Evolutionary conservation across 495 filamentous ascomycete genomes (phyloP), one percentile per base, ranked within the genome.

Genomic region (Penicillium lagena): DNA sequence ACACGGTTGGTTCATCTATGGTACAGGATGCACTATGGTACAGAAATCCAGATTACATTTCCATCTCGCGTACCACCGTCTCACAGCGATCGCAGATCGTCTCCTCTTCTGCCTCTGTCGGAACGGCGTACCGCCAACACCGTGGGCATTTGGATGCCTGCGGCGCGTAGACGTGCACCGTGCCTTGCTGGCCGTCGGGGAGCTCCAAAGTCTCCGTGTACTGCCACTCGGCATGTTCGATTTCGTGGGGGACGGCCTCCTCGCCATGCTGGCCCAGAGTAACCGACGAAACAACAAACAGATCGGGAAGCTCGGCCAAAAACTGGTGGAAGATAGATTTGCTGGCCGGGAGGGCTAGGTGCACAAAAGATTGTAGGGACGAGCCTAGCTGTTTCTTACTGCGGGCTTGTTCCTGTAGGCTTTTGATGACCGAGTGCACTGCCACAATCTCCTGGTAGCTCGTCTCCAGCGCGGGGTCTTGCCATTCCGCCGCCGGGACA

Each of bases 71-170:
- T 7, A 89, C 75, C 9, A 87, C 83, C 2, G 80, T 73, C 45
- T 83, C 78, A 63, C 91, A 95, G 53, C 89, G 73, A 40, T 63
- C 64, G 64, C 91, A 96, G 37, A 94, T 66, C 45, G 63, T 61
- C 13, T 83, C 80, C 59, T 81, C 75, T 17, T 76, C 74, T 13
- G 50, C 29, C 9, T 65, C 49, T 22, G 22, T 22, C 36, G 61
- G 56, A 29, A 73, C 66, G 11, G 80, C 75, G 66, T 85, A 95
- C 44, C 84, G 79, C 93, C 93, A 96, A 67, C 93, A 96, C 36
- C 91, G 76, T 3, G 78, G 73, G 54, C 91, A 97, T 57, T 97
- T 97, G 35, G 66, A 42, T 4, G 78, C 68, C 46, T 70, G 69
- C 0, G 90, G 81, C n/a, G 82, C 79, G 33, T 80, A 65, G 9